Evolutionary conservation across 2,329 filamentous ascomycete species (phyloP).

Genomic region (Aspergillus pseudoviridinutans): DNA sequence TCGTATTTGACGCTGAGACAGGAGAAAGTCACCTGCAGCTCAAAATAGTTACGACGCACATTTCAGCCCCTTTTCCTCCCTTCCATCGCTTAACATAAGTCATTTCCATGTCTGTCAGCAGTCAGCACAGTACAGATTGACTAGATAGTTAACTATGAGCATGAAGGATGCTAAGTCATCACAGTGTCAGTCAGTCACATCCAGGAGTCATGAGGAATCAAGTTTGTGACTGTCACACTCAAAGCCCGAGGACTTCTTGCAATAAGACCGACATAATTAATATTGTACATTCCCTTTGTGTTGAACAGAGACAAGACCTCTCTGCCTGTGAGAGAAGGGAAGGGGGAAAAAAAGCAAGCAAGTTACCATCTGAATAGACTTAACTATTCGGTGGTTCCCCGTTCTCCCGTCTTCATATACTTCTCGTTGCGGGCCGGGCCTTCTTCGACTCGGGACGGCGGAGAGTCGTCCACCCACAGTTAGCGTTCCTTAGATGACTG

Average conservation of each 20-base stretch:
- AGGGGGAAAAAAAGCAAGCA: neutral
- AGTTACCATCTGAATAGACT: neutral
- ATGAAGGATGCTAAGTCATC: neutral
- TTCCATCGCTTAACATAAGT: neutral
- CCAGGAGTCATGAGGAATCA: no score
- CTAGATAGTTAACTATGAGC: neutral
- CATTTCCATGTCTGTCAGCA: neutral
- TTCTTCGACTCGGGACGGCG: constrained; percentile 6
- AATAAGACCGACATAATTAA: neutral
- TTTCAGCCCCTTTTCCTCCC: neutral
- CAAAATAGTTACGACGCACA: neutral
- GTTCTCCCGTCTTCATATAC: neutral
- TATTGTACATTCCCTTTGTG: neutral
- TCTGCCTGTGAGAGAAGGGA: neutral
- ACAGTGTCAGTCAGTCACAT: no score
- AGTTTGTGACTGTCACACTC: no score
- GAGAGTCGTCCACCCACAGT: neutral
- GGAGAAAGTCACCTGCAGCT: neutral
- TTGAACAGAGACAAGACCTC: neutral
- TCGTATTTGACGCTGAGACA: no score
- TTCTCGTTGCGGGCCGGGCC: constrained; percentile 14
- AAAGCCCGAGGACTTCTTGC: neutral
- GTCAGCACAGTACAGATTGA: neutral
- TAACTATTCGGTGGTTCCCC: no score
- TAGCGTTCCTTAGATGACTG: neutral